These are phyloP conservation scores for Mycosphaerella arachidis DNA, from an alignment of 2,329 filamentous ascomycete genomes.

Conservation along the genomic window DNA sequence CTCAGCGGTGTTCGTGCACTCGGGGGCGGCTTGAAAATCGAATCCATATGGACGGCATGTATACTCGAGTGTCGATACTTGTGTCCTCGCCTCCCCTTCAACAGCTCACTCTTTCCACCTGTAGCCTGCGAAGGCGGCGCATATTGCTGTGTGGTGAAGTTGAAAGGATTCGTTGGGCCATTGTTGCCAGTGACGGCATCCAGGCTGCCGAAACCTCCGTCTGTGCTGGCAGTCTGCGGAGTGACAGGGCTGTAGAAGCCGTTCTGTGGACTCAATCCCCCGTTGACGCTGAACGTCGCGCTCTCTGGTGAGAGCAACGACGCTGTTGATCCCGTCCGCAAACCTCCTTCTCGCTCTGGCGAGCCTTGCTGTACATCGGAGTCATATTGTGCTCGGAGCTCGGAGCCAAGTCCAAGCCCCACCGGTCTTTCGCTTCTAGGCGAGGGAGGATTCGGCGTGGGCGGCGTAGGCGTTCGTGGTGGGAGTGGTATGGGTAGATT, in stretches of 20 bases:
- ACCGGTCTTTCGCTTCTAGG: constrained; percentile 5
- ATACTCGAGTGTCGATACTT: constrained; percentile 97
- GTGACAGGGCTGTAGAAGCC: constrained; percentile 30
- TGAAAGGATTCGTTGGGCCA: constrained; percentile 68
- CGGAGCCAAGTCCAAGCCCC: constrained; percentile 19
- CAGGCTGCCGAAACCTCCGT: constrained; percentile 27
- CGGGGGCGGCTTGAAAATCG: constrained; percentile 81
- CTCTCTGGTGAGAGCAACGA: constrained; percentile 30
- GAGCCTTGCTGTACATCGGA: constrained; percentile 29
- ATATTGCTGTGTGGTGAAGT: constrained; percentile 70
- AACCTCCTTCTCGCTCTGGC: constrained; percentile 18
- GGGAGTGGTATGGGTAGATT: constrained; percentile 55
- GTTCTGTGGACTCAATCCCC: constrained; percentile 21
- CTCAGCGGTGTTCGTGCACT: constrained; percentile 81
- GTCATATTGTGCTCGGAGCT: constrained; percentile 29
- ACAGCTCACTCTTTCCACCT: constrained; percentile 65
- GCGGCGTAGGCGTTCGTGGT: constrained; percentile 62
- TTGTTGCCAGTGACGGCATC: constrained; percentile 10
- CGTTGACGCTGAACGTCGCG: constrained; percentile 24
- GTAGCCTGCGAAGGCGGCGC: constrained; percentile 33
- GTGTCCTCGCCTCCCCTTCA: constrained; percentile 88
- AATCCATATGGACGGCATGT: constrained; percentile 76
- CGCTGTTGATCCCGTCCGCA: constrained; percentile 17
- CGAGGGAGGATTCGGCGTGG: constrained; percentile 45
- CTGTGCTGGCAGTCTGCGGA: constrained; percentile 30